Percentiles rank a stretch among this genome's conserved stretches.
These are phyloP conservation scores for Fraxinus floribunda DNA, from an alignment of 305 asterid genomes.

Conservation along the genomic window DNA sequence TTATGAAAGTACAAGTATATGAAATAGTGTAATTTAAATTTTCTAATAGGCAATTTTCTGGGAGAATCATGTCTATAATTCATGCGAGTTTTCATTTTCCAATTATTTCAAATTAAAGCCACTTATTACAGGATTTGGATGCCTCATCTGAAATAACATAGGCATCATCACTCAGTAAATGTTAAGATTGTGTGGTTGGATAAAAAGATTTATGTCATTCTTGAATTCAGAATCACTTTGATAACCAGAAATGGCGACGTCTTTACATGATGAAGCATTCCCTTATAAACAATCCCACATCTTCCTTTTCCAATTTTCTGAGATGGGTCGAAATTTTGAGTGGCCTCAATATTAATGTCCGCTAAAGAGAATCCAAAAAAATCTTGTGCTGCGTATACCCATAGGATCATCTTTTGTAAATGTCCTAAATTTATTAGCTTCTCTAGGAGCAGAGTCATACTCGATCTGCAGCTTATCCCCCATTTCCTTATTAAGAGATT, in stretches of 20 bases:
- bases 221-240: slow-evolving; percentile 69
- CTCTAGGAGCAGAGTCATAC: slow-evolving; percentile 52
- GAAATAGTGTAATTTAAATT: too few species aligned
- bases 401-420: slow-evolving; percentile 37
- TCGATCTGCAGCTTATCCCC: slow-evolving; percentile 73
- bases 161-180: too few species aligned
- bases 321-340: slow-evolving; percentile 66
- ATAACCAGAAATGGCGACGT: slow-evolving; percentile 71
- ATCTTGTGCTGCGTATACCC: slow-evolving; percentile 32
- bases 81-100: too few species aligned
- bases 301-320: too few species aligned
- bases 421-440: slow-evolving; percentile 43
- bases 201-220: slow-evolving; percentile 58
- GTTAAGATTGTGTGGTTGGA: too few species aligned
- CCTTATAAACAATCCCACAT: slow-evolving; percentile 73
- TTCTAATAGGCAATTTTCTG: too few species aligned
- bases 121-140: too few species aligned
- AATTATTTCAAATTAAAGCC: too few species aligned
- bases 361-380: slow-evolving; percentile 63
- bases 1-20: too few species aligned
- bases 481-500: slow-evolving; percentile 63
- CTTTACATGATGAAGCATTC: slow-evolving; percentile 58
- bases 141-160: not conserved
- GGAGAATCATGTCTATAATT: too few species aligned
- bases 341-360: slow-evolving; percentile 62